Percentiles rank a stretch among this genome's conserved stretches.
phyloP scores from a whole-genome alignment of 2,329 filamentous ascomycete genomes.

The Stachybotrys chartarum region DNA sequence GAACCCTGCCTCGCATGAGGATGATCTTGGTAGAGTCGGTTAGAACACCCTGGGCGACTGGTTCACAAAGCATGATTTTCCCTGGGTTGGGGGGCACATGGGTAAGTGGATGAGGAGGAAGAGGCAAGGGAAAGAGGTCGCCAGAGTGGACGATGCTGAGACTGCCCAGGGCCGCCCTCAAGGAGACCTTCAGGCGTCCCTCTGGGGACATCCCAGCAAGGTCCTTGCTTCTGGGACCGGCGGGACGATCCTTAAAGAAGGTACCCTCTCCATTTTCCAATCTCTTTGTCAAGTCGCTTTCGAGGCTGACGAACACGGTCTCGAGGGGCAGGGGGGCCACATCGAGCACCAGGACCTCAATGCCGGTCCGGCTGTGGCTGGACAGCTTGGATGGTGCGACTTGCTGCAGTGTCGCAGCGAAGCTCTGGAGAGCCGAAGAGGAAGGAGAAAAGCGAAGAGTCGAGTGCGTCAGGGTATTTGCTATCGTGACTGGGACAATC shows the following conservation, averaged over 20 bases:
- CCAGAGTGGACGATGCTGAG: slow-evolving; percentile 76
- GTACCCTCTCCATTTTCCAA: slow-evolving; percentile 77
- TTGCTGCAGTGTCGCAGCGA: slow-evolving; percentile 65
- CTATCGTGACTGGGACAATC: slow-evolving; percentile 66
- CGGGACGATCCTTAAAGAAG: slow-evolving; percentile 62
- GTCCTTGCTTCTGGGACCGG: slow-evolving; percentile 28
- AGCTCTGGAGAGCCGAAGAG: slow-evolving; percentile 69
- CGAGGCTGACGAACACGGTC: slow-evolving; percentile 78
- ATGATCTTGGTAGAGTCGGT: slow-evolving; percentile 76
- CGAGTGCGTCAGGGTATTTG: slow-evolving; percentile 60
- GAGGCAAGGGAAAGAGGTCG: slow-evolving; percentile 69
- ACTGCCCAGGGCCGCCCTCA: slow-evolving; percentile 67
- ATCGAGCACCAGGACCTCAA: slow-evolving; percentile 79
- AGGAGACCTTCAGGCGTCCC: slow-evolving; percentile 54
- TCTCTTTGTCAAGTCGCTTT: slow-evolving; percentile 71
- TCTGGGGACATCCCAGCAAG: slow-evolving; percentile 34
- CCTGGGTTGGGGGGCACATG: slow-evolving; percentile 79
- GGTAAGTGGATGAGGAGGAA: slow-evolving; percentile 79
- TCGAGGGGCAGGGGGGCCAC: slow-evolving; percentile 75
- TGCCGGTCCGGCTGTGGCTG: slow-evolving; percentile 64
- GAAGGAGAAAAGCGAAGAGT: slow-evolving; percentile 73
- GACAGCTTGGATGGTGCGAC: slow-evolving; percentile 69
- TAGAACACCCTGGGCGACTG: slow-evolving; percentile 80
- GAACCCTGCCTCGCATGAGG: slow-evolving; percentile 57
- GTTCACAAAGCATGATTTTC: slow-evolving; percentile 87